Conservation (phyloP, 75 land plant genomes). For the Picea sitchensis region DNA sequence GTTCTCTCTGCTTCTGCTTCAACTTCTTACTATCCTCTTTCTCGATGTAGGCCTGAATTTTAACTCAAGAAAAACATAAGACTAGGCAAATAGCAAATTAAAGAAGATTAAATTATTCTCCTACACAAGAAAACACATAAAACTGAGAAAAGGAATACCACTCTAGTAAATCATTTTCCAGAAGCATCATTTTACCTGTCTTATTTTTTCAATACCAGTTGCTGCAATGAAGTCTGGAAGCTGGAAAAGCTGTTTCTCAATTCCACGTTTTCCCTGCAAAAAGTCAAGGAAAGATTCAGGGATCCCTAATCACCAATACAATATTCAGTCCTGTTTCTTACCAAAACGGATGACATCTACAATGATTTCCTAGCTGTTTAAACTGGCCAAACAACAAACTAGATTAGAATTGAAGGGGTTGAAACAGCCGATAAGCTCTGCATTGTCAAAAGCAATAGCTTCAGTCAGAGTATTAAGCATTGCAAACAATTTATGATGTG, state of each 20-base stretch:
- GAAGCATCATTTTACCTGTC: slow-evolving; percentile 46
- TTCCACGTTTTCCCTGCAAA: slow-evolving; percentile 99
- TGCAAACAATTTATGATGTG: background rate
- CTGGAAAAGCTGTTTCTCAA: slow-evolving; percentile 98
- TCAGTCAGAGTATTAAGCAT: slow-evolving; percentile 25
- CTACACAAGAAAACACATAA: background rate
- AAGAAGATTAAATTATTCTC: background rate
- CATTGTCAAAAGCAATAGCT: slow-evolving; percentile 33
- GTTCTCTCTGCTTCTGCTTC: slow-evolving; percentile 95
- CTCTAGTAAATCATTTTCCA: slow-evolving; percentile 1
- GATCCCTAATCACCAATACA: background rate
- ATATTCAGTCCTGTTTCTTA: background rate
- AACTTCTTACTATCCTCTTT: slow-evolving; percentile 98
- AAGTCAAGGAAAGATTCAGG: background rate
- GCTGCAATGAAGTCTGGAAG: slow-evolving; percentile 99
- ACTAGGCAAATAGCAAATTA: background rate
- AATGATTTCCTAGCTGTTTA: background rate
- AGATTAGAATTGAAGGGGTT: slow-evolving; percentile 19
- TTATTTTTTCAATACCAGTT: slow-evolving; percentile 90
- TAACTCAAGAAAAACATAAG: background rate
- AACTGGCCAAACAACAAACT: background rate
- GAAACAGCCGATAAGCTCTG: slow-evolving; percentile 36
- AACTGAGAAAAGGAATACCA: background rate
- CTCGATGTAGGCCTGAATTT: slow-evolving; percentile 92
- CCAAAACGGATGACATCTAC: slow-evolving; percentile 5